Percentiles rank a stretch among this genome's conserved stretches.
Conservation (phyloP, 1,284 basidiomycete genomes). For the Serendipita sp. region DNA sequence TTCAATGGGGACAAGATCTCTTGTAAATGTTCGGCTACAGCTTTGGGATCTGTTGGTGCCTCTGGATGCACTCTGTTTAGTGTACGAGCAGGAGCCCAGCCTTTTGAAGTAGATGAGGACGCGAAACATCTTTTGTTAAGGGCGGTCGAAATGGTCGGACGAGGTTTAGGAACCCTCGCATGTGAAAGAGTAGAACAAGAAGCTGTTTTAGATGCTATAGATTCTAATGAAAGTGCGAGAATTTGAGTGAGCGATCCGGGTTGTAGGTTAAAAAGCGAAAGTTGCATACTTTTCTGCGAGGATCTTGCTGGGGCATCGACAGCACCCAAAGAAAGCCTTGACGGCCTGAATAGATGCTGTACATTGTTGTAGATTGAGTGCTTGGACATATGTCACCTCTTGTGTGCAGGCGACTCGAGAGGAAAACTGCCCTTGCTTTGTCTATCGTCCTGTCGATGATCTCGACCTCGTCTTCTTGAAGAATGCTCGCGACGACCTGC, state of each 20-base stretch:
- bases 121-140: background rate
- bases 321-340: background rate
- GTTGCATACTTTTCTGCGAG: background rate
- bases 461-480: background rate
- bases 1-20: constrained; percentile 46
- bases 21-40: constrained; percentile 38
- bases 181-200: background rate
- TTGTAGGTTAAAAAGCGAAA: background rate
- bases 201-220: background rate
- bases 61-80: constrained; percentile 2
- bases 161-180: background rate
- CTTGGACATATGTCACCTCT: background rate
- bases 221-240: background rate
- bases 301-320: background rate
- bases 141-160: background rate
- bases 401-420: background rate
- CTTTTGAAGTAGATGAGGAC: background rate
- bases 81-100: constrained; percentile 1
- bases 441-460: background rate
- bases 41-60: constrained; percentile 11
- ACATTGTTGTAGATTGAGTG: constrained; percentile 1
- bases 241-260: background rate
- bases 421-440: background rate
- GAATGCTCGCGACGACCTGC: background rate
- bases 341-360: background rate